Conservation (phyloP, 306 rosid species). For the Sechiopsis laciniata region DNA sequence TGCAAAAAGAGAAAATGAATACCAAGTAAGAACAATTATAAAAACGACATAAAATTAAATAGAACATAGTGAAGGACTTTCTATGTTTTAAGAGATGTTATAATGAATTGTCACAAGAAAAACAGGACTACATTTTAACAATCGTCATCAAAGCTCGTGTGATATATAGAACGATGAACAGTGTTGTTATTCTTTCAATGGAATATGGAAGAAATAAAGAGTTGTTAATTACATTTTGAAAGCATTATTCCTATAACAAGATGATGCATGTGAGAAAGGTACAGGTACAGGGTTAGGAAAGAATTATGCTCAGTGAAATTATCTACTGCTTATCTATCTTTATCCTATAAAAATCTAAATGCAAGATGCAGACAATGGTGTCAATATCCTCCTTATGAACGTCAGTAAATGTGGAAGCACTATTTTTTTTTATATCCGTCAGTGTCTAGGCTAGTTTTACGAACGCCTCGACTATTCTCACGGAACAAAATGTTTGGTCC, state of each 20-base stretch:
- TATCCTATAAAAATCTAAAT: conserved; percentile 3
- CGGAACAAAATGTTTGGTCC: too few relatives aligned
- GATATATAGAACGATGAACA: neutral
- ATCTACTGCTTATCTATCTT: neutral
- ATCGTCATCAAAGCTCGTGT: neutral
- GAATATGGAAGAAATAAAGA: neutral
- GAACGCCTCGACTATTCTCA: too few relatives aligned
- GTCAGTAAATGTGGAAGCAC: neutral
- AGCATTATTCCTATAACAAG: neutral
- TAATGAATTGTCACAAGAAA: neutral
- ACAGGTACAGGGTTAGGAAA: too few relatives aligned
- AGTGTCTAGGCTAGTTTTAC: too few relatives aligned
- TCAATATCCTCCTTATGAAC: neutral
- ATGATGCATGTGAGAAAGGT: neutral
- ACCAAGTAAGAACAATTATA: neutral
- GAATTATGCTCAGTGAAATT: neutral
- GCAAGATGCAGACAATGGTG: neutral
- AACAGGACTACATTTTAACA: neutral
- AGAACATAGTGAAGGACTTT: neutral
- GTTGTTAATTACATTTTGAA: neutral
- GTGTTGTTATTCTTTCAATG: neutral
- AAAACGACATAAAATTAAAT: neutral
- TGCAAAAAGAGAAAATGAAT: conserved; percentile 14
- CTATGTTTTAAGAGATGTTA: neutral
- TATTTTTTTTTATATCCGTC: neutral